Base-by-base conservation (phyloP, 2,329 filamentous ascomycete genomes). In the Neofusicoccum umdonicola region DNA sequence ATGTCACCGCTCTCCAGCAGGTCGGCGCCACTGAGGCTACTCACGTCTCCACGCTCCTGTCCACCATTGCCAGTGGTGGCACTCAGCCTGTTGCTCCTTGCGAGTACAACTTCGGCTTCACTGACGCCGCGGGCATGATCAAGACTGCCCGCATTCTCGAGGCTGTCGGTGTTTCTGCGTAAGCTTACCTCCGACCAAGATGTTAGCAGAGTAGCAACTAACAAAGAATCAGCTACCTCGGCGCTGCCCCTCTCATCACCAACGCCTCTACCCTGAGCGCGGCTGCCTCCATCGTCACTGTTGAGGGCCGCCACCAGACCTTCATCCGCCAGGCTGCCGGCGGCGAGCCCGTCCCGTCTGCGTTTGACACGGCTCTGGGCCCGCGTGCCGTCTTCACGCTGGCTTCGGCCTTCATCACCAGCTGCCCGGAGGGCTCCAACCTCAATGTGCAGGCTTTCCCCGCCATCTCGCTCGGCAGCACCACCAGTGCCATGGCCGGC, bases 301-400 rank as follows among this genome's bases (percentile, higher is more conserved):
- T 91, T 66, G 90, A 93, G 79, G 83, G 89, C 34, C 85, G 90
- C 65, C 90, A 93, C 78, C 88, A 91, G 78, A 88, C 88, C 67
- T 88, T 90, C 76, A 86, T 92, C 77, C 87, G 90, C 68, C 79
- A 83, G 65, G 86, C 85, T 44, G 80, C 83, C 19, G 82, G 84
- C 65, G 79, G 82, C 63, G 79, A 84, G 64, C 85, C 89, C 62
- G 84, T 90, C 3, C 87, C 90, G 3, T 85, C 86, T 72, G 84
- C 89, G 31, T 90, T 92, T 72, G 89, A 92, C 74, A 88, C 87
- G 0, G 83, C 90, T 1, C 86, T 93, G 12, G 85, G 85, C 35
- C 86, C 88, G 68, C 84, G 85, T 68, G 85, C 87, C 68, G 87
- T 92, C 76, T 92, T 91, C 82, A 89, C 88, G 42, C 84, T 93